These are phyloP conservation scores for Ophiostoma sp. DNA, from an alignment of 2,329 filamentous ascomycete genomes.

Conservation along the genomic window DNA sequence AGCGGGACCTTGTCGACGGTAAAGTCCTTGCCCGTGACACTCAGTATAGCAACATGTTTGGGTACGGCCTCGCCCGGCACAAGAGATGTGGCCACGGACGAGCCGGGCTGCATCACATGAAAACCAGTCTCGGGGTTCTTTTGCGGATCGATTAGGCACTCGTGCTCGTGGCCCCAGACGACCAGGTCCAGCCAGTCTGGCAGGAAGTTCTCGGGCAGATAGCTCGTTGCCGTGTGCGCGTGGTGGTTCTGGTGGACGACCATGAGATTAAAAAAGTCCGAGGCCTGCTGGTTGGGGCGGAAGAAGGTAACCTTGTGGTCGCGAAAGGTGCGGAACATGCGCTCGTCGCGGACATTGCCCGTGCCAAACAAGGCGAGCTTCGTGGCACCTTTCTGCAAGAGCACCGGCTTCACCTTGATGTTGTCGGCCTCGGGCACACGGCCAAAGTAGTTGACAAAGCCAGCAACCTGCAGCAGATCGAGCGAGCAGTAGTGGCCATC, in stretches of 20 bases:
- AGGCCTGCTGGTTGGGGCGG: conserved; percentile 68
- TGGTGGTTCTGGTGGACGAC: conserved; percentile 95
- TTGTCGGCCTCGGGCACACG: conserved; percentile 88
- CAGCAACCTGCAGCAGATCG: conserved; percentile 84
- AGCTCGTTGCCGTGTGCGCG: conserved; percentile 86
- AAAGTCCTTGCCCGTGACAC: conserved; percentile 76
- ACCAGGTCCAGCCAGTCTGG: conserved; percentile 88
- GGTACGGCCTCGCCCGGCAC: conserved; percentile 82
- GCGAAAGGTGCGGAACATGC: conserved; percentile 86
- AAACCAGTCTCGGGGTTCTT: conserved; percentile 85
- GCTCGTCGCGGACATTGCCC: conserved; percentile 93
- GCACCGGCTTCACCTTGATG: conserved; percentile 82
- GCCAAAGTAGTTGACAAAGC: conserved; percentile 92
- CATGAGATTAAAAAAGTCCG: conserved; percentile 94
- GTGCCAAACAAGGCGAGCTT: conserved; percentile 91
- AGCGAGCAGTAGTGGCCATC: conserved; percentile 88
- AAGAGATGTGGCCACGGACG: conserved; percentile 89
- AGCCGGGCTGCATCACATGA: conserved; percentile 94
- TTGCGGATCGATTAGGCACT: conserved; percentile 81
- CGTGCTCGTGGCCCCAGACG: conserved; percentile 96
- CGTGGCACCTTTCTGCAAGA: conserved; percentile 87
- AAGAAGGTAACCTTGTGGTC: conserved; percentile 95
- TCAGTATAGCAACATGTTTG: conserved; percentile 86
- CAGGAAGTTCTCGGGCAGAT: conserved; percentile 86
- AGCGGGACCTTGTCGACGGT: conserved; percentile 73